These are phyloP conservation scores for Fagopyrum tataricum DNA, from an alignment of 148 eudicot genomes.

Conservation along the genomic window DNA sequence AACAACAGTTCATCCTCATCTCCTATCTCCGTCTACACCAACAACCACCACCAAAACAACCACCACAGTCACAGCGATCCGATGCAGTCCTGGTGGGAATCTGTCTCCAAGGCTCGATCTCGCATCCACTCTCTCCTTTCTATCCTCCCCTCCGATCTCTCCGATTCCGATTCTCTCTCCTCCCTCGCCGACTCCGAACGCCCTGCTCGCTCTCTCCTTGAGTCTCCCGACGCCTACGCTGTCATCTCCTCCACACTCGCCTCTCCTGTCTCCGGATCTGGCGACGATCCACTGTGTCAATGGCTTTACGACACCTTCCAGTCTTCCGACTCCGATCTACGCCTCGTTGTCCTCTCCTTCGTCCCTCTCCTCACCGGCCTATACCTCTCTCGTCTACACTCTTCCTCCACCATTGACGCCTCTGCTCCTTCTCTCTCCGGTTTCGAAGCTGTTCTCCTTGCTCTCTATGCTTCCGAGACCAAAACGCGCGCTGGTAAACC, in stretches of 20 bases:
- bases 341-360: conserved; percentile 60
- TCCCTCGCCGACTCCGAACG: conserved; percentile 79
- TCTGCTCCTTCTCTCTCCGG: conserved; percentile 55
- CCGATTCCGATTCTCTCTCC: conserved; percentile 26
- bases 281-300: conserved; percentile 67
- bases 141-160: conserved; percentile 32
- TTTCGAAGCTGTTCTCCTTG: conserved; percentile 75
- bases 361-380: conserved; percentile 50
- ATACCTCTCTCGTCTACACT: conserved; percentile 50
- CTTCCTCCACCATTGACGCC: conserved; percentile 25
- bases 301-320: conserved; percentile 92
- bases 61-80: conserved; percentile 38
- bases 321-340: conserved; percentile 53
- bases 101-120: conserved; percentile 71
- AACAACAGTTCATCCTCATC: conserved; percentile 12
- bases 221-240: conserved; percentile 54
- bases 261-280: conserved; percentile 50
- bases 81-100: conserved; percentile 88
- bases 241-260: conserved; percentile 47
- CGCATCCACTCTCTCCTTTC: conserved; percentile 67
- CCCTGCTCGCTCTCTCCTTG: conserved; percentile 79
- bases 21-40: conserved; percentile 15
- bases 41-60: conserved; percentile 16
- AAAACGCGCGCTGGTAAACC: conserved; percentile 67
- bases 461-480: conserved; percentile 54